A percentile compares a stretch with the other conserved stretches of the same genome.
phyloP scores from a whole-genome alignment of 495 filamentous ascomycete genomes.

The Penicillium macrosclerotiorum region DNA sequence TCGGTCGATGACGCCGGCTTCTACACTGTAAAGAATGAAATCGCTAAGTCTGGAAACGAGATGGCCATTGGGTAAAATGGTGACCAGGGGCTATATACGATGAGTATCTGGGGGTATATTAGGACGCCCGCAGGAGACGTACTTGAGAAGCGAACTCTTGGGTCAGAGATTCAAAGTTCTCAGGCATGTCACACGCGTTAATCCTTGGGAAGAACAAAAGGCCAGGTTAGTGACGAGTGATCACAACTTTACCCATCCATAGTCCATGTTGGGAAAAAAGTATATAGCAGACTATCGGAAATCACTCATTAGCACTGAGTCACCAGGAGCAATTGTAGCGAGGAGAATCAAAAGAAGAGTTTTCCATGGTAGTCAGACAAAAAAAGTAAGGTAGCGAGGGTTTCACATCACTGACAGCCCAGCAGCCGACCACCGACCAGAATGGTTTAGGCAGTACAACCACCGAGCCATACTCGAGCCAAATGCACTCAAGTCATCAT shows the following conservation, averaged over 20 bases:
- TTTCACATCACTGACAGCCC: constrained; percentile 87
- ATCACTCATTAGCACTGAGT: constrained; percentile 9
- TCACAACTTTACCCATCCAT: background rate
- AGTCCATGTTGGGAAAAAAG: background rate
- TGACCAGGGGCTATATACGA: constrained; percentile 45
- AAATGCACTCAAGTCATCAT: constrained; percentile 99
- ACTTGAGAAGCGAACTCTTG: constrained; percentile 75
- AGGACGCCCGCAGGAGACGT: constrained; percentile 42
- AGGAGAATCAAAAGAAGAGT: constrained; percentile 8
- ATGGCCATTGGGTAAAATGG: constrained; percentile 86
- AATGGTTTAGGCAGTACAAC: constrained; percentile 41
- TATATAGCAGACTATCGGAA: background rate
- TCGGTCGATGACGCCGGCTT: constrained; percentile 82
- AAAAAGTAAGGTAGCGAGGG: constrained; percentile 91
- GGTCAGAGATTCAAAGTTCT: constrained; percentile 73
- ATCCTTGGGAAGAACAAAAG: constrained; percentile 56
- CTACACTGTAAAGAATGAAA: constrained; percentile 97
- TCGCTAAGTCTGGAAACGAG: constrained; percentile 91
- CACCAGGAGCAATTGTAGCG: constrained; percentile 2
- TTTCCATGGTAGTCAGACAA: constrained; percentile 66
- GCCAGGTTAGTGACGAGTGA: constrained; percentile 31
- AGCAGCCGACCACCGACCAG: constrained; percentile 45
- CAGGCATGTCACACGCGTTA: constrained; percentile 88
- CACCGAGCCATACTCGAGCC: constrained; percentile 85
- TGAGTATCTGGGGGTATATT: constrained; percentile 39